Base-by-base conservation (phyloP, 2,329 filamentous ascomycete genomes). In the Ophiosphaerella korrae region DNA sequence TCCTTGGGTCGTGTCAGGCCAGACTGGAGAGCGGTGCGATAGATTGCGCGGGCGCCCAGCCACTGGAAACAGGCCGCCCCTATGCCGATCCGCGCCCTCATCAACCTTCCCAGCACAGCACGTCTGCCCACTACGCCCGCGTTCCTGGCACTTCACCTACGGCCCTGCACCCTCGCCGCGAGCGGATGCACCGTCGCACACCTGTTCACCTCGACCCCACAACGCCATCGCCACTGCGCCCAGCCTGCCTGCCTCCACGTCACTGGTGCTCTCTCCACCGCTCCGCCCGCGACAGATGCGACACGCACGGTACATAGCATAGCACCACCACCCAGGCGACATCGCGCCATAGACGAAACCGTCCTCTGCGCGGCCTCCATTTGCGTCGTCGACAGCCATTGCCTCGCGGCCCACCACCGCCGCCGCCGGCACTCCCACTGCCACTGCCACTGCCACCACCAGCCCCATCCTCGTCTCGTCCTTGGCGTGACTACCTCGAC, bases 271-370 rank as follows among this genome's bases (percentile, higher is more conserved):
- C 49, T 34, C 55, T 57, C 60, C 59, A 57, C 54, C 53, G 56
- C 60, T 60, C 54, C 63, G 57, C 58, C 61, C 62, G 58, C 61
- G 26, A 64, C 68, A 62, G 58, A 71, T 72, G 70, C 70, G 68
- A 70, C 66, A 70, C 58, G 63, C 26, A 29, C 26, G 26, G 26
- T 29, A 29, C 24, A 7, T 29, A 29, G 26, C 26, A 63, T 52
- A 52, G 46, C 50, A 55, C 60, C 26, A 29, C 26, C 26, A 53
- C 62, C 40, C n/a, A 57, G 55, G 56, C 52, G 48, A 57, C 58
- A 52, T 63, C 59, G 64, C 66, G 60, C 63, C 63, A 57, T 50
- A 34, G 55, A 16, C 44, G 43, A 35, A 13, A 35, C 7, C 35
- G 14, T 14, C 34, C n/a, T 32, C 31, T 21, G 32, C 38, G 38